Evolutionary conservation across 805 yeast species (phyloP).

Genomic region (Candida stauntonica): DNA sequence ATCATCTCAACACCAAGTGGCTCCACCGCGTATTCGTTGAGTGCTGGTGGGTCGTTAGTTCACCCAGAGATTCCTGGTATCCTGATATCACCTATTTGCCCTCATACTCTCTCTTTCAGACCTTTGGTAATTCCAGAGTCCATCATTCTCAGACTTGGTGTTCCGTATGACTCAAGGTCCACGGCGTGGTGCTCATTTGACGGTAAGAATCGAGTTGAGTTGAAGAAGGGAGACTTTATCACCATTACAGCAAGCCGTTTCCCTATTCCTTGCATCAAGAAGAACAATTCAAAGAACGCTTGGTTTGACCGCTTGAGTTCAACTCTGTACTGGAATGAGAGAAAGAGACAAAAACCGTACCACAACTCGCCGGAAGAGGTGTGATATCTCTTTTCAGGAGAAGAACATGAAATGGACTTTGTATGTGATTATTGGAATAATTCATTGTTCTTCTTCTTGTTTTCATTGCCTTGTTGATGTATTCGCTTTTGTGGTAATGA

Average conservation of each 20-base stretch:
- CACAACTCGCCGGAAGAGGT: not conserved
- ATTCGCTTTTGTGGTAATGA: no score
- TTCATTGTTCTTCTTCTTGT: no score
- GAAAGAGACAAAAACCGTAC: slow-evolving; percentile 30
- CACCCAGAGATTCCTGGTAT: slow-evolving; percentile 53
- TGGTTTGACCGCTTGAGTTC: slow-evolving; percentile 34
- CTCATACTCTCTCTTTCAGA: slow-evolving; percentile 47
- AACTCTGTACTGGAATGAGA: slow-evolving; percentile 33
- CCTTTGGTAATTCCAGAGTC: slow-evolving; percentile 47
- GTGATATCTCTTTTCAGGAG: not conserved
- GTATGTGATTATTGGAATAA: no score
- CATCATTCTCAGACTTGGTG: slow-evolving; percentile 30
- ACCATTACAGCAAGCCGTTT: slow-evolving; percentile 32
- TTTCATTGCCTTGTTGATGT: no score
- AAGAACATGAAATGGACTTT: no score
- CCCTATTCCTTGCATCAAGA: slow-evolving; percentile 30
- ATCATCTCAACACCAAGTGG: slow-evolving; percentile 67
- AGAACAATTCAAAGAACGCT: slow-evolving; percentile 20
- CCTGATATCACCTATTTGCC: slow-evolving; percentile 53
- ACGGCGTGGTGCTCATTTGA: slow-evolving; percentile 36
- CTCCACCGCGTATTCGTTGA: slow-evolving; percentile 52
- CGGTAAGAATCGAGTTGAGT: slow-evolving; percentile 31
- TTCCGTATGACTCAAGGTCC: slow-evolving; percentile 30
- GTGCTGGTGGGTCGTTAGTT: slow-evolving; percentile 51
- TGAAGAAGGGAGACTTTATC: slow-evolving; percentile 30